phyloP scores from a whole-genome alignment of 177 flowering plant genomes.

The Tripterygium wilfordii region DNA sequence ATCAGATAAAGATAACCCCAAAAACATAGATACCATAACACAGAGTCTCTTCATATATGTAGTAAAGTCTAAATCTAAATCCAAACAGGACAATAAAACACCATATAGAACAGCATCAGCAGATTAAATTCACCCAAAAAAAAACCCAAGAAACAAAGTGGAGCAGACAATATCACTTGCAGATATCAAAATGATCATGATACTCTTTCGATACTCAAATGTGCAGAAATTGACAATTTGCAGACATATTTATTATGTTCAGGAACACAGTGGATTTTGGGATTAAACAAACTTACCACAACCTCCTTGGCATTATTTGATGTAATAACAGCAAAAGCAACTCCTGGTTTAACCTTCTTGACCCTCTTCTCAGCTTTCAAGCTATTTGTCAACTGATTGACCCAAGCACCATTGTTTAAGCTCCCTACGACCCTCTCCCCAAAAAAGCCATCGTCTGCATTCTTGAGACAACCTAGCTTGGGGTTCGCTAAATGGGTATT shows the following conservation, averaged over 20 bases:
- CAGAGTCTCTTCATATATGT: no score
- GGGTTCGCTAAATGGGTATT: conserved; percentile 23
- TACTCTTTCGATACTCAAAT: no score
- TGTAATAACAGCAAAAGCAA: conserved; percentile 42
- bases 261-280: neutral
- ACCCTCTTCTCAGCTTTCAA: conserved; percentile 24
- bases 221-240: no score
- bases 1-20: neutral
- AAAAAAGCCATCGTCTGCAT: conserved; percentile 29
- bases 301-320: conserved; percentile 35
- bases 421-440: conserved; percentile 47
- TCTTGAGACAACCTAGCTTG: conserved; percentile 12
- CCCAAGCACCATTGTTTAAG: conserved; percentile 18
- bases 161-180: no score
- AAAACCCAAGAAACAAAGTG: no score
- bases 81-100: no score
- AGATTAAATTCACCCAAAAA: neutral
- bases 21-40: no score
- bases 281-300: conserved; percentile 26
- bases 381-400: conserved; percentile 15
- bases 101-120: no score
- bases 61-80: no score
- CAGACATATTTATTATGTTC: no score
- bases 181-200: no score
- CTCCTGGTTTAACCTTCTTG: conserved; percentile 35